Evolutionary conservation across 2,329 filamentous ascomycete genomes (phyloP).

Genomic region (Coniochaeta pulveracea): DNA sequence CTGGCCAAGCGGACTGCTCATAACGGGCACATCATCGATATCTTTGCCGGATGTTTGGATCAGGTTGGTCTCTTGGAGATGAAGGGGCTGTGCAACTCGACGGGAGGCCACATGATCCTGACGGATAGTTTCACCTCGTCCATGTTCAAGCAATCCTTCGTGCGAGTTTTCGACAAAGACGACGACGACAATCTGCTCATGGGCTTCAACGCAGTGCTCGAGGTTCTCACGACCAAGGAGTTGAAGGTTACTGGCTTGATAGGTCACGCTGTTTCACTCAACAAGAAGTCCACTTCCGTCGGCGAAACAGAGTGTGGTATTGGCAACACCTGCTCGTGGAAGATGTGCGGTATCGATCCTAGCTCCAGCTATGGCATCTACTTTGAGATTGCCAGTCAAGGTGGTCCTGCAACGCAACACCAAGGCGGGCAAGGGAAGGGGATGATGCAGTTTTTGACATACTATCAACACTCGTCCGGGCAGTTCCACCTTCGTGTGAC

Average conservation of each 20-base stretch:
- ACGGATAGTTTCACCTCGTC: conserved; percentile 98
- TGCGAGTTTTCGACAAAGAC: conserved; percentile 95
- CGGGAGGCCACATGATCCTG: conserved; percentile 94
- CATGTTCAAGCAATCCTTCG: conserved; percentile 98
- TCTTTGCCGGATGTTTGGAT: conserved; percentile 94
- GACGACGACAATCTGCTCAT: conserved; percentile 88
- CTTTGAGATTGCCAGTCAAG: conserved; percentile 94
- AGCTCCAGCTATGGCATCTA: conserved; percentile 90
- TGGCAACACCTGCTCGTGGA: conserved; percentile 97
- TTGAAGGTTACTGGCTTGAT: conserved; percentile 96
- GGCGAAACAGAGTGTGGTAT: conserved; percentile 98
- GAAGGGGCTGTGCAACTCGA: conserved; percentile 94
- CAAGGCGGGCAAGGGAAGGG: conserved; percentile 83
- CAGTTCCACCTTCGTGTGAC: conserved; percentile 95
- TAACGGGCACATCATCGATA: conserved; percentile 95
- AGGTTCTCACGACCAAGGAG: conserved; percentile 95
- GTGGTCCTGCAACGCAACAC: conserved; percentile 64
- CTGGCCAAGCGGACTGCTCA: conserved; percentile 89
- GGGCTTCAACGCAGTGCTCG: conserved; percentile 95
- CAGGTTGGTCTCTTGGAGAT: conserved; percentile 96
- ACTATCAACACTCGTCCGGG: conserved; percentile 95
- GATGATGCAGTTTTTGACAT: conserved; percentile 96
- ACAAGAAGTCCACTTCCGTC: conserved; percentile 95
- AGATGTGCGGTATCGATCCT: conserved; percentile 98
- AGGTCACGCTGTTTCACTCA: conserved; percentile 89